phyloP scores from a whole-genome alignment of 257 asterid genomes.

The Datura wrightii region DNA sequence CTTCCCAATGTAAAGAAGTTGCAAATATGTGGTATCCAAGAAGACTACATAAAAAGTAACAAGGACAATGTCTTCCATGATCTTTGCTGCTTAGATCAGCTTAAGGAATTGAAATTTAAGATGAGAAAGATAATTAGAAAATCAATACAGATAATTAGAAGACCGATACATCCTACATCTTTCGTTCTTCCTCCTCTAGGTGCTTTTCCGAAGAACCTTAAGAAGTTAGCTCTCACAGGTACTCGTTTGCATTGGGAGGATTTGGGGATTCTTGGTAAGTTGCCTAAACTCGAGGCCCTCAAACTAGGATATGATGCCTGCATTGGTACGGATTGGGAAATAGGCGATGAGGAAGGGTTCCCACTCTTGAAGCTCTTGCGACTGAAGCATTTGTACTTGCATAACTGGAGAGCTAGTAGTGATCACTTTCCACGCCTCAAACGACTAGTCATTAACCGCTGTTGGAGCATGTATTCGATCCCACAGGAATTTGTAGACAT shows the following conservation, averaged over 20 bases:
- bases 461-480: neutral
- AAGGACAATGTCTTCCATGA: neutral
- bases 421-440: neutral
- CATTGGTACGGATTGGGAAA: neutral
- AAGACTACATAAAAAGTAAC: neutral
- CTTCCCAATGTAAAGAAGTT: slow-evolving; percentile 1
- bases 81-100: neutral
- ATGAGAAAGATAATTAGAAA: neutral
- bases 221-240: neutral
- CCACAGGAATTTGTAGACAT: neutral
- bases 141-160: neutral
- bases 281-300: neutral
- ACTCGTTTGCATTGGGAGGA: neutral
- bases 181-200: neutral
- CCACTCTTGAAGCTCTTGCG: neutral
- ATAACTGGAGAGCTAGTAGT: neutral
- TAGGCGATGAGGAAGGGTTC: neutral
- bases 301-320: slow-evolving; percentile 21
- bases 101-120: neutral
- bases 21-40: neutral
- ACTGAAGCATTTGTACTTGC: neutral
- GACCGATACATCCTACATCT: neutral
- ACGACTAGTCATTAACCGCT: neutral
- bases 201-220: neutral
- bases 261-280: neutral